Evolutionary conservation across 768 basidiomycete species (phyloP).

Genomic region (Xerocomus brunneocitrinus): DNA sequence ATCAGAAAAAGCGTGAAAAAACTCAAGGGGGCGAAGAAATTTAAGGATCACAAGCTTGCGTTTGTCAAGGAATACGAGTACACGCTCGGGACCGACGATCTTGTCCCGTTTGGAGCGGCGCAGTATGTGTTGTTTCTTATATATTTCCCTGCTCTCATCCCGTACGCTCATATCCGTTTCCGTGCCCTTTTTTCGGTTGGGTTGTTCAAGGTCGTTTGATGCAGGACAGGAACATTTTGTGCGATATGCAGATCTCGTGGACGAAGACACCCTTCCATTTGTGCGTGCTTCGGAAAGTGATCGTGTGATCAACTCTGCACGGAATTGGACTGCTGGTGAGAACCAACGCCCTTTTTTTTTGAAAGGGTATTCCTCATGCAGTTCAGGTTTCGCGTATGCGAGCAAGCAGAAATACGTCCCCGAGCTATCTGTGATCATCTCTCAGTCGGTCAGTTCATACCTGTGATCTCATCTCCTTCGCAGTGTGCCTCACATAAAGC

Average conservation of each 20-base stretch:
- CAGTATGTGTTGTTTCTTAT: conserved; percentile 59
- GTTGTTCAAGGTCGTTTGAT: conserved; percentile 37
- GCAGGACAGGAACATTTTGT: conserved; percentile 46
- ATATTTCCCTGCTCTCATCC: conserved; percentile 9
- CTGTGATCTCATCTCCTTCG: not conserved
- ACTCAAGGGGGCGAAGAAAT: conserved; percentile 43
- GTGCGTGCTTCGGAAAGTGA: conserved; percentile 42
- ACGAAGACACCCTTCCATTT: conserved; percentile 43
- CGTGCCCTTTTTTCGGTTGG: not conserved
- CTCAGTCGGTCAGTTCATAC: conserved; percentile 40
- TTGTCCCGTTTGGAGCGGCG: conserved; percentile 61
- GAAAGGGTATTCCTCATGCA: too few species aligned
- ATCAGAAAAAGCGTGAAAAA: conserved; percentile 50
- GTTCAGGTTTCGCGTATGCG: conserved; percentile 43
- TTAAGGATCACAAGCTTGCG: conserved; percentile 39
- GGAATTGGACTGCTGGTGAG: conserved; percentile 62
- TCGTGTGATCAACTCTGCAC: conserved; percentile 61
- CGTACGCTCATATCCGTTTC: not conserved
- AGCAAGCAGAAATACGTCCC: conserved; percentile 37
- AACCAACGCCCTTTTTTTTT: not conserved
- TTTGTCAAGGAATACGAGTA: conserved; percentile 59
- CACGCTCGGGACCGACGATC: conserved; percentile 48
- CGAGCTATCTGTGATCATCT: conserved; percentile 13
- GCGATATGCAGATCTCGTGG: conserved; percentile 49
- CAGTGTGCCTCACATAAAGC: not conserved